Conservation (phyloP, 768 basidiomycete species). For the Tulasnella sp. region DNA sequence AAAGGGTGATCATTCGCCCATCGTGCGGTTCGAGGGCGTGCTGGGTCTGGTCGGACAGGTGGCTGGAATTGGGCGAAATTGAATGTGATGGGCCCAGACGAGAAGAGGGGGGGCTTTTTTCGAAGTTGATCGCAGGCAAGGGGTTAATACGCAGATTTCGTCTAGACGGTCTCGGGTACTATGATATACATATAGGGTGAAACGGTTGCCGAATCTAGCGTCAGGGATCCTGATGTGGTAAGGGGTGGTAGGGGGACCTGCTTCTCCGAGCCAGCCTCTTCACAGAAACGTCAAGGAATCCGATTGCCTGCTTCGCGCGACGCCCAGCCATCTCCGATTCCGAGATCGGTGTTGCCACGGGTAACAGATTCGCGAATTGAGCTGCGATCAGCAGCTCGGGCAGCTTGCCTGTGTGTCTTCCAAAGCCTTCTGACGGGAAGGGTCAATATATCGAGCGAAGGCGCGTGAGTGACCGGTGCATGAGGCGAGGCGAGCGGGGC, state of each 20-base stretch:
- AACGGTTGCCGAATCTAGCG: background rate
- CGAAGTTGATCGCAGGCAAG: background rate
- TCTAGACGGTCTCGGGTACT: background rate
- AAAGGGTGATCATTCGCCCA: conserved; percentile 56
- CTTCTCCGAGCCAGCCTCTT: background rate
- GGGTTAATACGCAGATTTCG: too few relatives aligned
- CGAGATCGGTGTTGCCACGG: background rate
- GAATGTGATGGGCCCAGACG: background rate
- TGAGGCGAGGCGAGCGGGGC: background rate
- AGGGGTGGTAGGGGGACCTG: background rate
- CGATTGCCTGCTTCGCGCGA: background rate
- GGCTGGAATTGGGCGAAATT: conserved; percentile 2
- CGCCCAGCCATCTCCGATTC: background rate
- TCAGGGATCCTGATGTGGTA: too few relatives aligned
- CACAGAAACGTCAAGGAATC: background rate
- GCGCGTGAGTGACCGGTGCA: too few relatives aligned
- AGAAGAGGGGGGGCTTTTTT: background rate
- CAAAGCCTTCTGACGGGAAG: background rate
- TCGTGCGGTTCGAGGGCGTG: conserved; percentile 61
- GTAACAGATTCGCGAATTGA: background rate
- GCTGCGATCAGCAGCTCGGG: background rate
- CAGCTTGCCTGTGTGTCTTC: too few relatives aligned
- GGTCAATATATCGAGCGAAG: background rate
- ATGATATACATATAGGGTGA: background rate
- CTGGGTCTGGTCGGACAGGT: conserved; percentile 49